These are phyloP conservation scores for Xanthoceras sorbifolium DNA, from an alignment of 345 rosid species.

Conservation along the genomic window DNA sequence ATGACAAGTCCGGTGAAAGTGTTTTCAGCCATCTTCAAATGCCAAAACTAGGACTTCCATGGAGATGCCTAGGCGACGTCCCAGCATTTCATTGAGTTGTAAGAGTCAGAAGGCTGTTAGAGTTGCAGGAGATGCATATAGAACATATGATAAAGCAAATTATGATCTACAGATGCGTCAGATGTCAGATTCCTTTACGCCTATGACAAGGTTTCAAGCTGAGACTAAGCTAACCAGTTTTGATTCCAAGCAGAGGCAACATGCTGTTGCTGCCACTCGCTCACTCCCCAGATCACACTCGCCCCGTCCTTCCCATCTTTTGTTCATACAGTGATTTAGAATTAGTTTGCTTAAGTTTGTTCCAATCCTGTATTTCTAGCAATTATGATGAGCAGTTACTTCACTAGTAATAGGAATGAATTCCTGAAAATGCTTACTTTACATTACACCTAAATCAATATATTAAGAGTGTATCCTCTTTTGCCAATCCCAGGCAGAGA, in stretches of 20 bases:
- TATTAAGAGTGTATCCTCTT: no score
- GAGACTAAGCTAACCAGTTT: conserved; percentile 42
- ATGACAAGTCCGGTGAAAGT: conserved; percentile 32
- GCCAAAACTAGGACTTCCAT: conserved; percentile 21
- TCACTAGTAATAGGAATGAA: background rate
- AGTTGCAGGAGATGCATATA: conserved; percentile 60
- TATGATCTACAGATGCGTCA: conserved; percentile 27
- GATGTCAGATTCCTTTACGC: conserved; percentile 25
- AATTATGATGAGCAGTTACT: background rate
- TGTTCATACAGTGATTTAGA: conserved; percentile 39
- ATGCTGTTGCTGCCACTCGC: conserved; percentile 28
- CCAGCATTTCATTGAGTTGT: conserved; percentile 59
- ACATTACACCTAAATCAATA: no score
- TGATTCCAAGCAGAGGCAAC: conserved; percentile 34
- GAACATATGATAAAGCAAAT: conserved; percentile 35
- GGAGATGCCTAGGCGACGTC: conserved; percentile 38
- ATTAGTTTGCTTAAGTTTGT: background rate
- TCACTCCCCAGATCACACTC: conserved; percentile 41
- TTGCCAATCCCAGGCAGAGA: no score
- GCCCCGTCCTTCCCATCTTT: conserved; percentile 30
- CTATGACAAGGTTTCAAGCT: conserved; percentile 44
- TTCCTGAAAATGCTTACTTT: background rate
- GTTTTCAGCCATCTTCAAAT: conserved; percentile 26
- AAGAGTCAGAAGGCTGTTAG: conserved; percentile 67
- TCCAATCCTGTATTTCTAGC: background rate